These are phyloP conservation scores for Aspergillus sp. DNA, from an alignment of 2,329 filamentous ascomycete genomes.

Conservation along the genomic window DNA sequence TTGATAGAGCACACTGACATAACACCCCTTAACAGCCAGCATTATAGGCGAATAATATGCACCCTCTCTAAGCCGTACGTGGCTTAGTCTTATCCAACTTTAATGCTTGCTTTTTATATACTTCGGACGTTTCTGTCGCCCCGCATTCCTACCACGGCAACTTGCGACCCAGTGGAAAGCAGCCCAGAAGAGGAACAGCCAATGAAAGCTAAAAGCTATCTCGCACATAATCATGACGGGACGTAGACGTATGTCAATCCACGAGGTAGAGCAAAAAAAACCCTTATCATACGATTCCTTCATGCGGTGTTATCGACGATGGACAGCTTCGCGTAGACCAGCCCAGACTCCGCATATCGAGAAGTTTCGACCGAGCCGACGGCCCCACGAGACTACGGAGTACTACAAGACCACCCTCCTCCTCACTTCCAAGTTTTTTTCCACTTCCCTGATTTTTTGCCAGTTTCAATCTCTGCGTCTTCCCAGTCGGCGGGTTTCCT, in stretches of 20 bases:
- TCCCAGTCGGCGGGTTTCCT: too few species aligned
- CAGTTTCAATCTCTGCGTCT: background rate
- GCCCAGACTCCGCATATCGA: background rate
- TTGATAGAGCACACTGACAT: background rate
- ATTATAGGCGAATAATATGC: background rate
- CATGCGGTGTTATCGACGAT: background rate
- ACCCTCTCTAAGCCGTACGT: background rate
- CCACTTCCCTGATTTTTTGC: background rate
- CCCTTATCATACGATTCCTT: background rate
- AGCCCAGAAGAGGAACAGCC: background rate
- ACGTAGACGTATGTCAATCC: background rate
- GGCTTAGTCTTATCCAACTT: background rate
- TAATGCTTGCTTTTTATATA: conserved; percentile 4
- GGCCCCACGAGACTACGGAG: background rate
- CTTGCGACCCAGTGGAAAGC: background rate
- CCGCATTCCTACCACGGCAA: background rate
- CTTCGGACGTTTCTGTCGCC: background rate
- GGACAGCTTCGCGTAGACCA: background rate
- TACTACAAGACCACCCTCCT: background rate
- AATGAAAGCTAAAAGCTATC: background rate
- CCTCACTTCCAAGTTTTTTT: background rate
- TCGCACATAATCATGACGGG: background rate
- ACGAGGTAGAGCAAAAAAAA: background rate
- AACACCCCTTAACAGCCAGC: background rate
- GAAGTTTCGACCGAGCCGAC: conserved; percentile 11